These are phyloP conservation scores for Debaryomyces psychrophilus DNA, from an alignment of 1,139 yeast species.

Conservation along the genomic window DNA sequence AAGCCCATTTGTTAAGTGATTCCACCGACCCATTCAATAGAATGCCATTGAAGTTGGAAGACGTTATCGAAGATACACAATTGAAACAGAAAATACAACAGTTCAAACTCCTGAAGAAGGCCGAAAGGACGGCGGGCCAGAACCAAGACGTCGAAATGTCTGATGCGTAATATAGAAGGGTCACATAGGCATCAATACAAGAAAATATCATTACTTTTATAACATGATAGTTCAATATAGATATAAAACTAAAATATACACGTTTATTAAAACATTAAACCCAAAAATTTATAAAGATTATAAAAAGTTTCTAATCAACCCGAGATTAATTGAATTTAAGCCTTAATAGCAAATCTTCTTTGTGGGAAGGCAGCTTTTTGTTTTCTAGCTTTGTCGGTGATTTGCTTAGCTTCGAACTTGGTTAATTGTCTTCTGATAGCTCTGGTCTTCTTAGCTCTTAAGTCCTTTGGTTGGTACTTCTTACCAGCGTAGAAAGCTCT, in stretches of 20 bases:
- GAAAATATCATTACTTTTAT: background rate
- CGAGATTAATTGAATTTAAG: constrained; percentile 53
- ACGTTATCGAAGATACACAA: constrained; percentile 76
- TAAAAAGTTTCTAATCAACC: constrained; percentile 15
- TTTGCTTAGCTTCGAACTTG: constrained; percentile 77
- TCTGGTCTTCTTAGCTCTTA: constrained; percentile 99
- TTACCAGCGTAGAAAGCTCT: constrained; percentile 95
- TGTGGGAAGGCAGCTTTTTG: constrained; percentile 95
- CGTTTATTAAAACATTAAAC: constrained; percentile 25
- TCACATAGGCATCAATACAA: constrained; percentile 1
- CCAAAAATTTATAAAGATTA: constrained; percentile 16
- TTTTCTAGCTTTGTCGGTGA: constrained; percentile 91
- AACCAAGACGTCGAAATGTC: constrained; percentile 25
- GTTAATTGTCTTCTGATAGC: constrained; percentile 98
- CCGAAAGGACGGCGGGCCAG: constrained; percentile 14
- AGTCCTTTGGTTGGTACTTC: constrained; percentile 97
- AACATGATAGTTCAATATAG: constrained; percentile 9
- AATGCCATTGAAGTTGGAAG: constrained; percentile 85
- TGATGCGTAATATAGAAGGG: constrained; percentile 11
- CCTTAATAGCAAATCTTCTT: constrained; percentile 98
- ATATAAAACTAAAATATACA: constrained; percentile 20
- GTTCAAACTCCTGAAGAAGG: constrained; percentile 51
- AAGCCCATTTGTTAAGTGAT: constrained; percentile 91
- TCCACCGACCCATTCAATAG: constrained; percentile 97
- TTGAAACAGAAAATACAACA: constrained; percentile 62